These are phyloP conservation scores for Coemansia sp. DNA, from an alignment of 192 early-diverging fungal species.

Conservation along the genomic window DNA sequence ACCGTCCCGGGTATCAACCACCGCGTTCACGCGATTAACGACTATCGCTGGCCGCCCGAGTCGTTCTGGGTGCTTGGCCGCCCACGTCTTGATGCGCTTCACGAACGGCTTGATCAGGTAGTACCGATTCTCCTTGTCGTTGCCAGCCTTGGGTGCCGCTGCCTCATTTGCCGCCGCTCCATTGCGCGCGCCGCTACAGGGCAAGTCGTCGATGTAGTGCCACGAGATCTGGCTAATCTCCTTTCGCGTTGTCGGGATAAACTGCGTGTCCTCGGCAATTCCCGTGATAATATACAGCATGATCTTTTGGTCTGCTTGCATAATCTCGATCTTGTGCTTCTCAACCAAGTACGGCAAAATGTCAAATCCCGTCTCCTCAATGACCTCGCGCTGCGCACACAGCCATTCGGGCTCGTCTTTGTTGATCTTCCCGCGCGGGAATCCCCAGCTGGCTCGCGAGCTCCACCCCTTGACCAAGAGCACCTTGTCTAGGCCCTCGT, in stretches of 20 bases:
- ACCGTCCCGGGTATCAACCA: not conserved
- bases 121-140: slow-evolving; percentile 61
- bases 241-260: slow-evolving; percentile 85
- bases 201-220: slow-evolving; percentile 68
- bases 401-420: slow-evolving; percentile 86
- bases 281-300: slow-evolving; percentile 90
- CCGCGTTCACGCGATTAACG: slow-evolving; percentile 19
- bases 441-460: slow-evolving; percentile 91
- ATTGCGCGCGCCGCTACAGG: slow-evolving; percentile 27
- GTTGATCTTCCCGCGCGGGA: slow-evolving; percentile 99
- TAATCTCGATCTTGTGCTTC: slow-evolving; percentile 86
- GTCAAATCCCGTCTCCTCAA: slow-evolving; percentile 96
- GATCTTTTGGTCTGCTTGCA: slow-evolving; percentile 88
- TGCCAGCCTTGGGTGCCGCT: slow-evolving; percentile 7
- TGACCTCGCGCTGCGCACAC: slow-evolving; percentile 93
- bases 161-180: slow-evolving; percentile 44
- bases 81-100: slow-evolving; percentile 52
- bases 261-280: slow-evolving; percentile 79
- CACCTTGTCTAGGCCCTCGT: slow-evolving; percentile 71
- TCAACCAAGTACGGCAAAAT: slow-evolving; percentile 68
- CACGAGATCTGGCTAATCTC: slow-evolving; percentile 90
- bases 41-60: slow-evolving; percentile 21
- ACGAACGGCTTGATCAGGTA: slow-evolving; percentile 79
- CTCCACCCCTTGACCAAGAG: slow-evolving; percentile 95
- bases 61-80: slow-evolving; percentile 34